Base-by-base conservation (phyloP, 495 filamentous ascomycete genomes). In the Lindgomyces ingoldianus region DNA sequence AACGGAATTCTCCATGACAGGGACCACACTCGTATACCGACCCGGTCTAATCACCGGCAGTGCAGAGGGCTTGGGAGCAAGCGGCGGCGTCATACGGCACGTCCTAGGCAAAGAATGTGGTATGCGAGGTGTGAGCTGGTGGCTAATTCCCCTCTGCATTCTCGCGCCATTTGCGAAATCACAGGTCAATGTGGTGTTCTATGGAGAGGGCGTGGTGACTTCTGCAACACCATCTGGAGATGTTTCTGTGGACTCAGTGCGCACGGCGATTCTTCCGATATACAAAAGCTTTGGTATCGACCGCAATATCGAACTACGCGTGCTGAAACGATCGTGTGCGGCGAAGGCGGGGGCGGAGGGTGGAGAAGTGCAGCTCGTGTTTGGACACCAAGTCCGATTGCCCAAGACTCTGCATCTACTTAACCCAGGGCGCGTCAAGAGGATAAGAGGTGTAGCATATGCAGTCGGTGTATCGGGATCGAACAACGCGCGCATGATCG, bases 401-500 rank as follows among this genome's bases (percentile, higher is more conserved):
- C 93, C 95, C 14, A 96, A 94, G 79, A 98, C 95, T 46, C 80
- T 99, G 73, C 94, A 99, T 74, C 63, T 86, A 46, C 82, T 98
- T 70, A 91, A 93, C 71, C 82, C 91, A 0, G 94, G 94, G 2
- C 79, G 91, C 54, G 89, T 99, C 60, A 94, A 93, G 80, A 82
- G 86, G 67, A 86, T 99, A 55, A 84, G 95, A 57, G 94, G 94
- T 49, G 93, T 98, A 1, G 93, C 93, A 21, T 97, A 97, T 75
- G 88, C 89, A 25, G 90, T 89, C 2, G 94, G 94, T 25, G 91
- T 97, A 0, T 87, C 88, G 9, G 93, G 87, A 0, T 90, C 89
- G 47, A 96, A 96, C 67, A 99, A 98, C 74, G 89, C 90, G 51
- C 83, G 94, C 53, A 94, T 96, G 91, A 99, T 98, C 75, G 90